phyloP scores from a whole-genome alignment of 129 eudicot species.

The Glebionis coronaria region DNA sequence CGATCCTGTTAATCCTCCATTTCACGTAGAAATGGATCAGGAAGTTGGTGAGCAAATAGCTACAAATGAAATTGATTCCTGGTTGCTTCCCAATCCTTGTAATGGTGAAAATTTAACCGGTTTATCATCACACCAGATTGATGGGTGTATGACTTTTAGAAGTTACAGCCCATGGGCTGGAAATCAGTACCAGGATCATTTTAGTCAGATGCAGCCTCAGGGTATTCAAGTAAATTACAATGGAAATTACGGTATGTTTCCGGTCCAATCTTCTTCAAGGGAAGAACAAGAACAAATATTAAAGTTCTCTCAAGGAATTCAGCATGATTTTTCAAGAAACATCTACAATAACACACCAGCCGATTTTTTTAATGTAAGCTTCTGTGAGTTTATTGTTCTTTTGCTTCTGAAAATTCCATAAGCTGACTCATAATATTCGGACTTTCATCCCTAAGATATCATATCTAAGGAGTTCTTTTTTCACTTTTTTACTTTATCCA shows the following conservation, averaged over 20 bases:
- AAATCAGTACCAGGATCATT: slow-evolving; percentile 19
- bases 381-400: not conserved
- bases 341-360: slow-evolving; percentile 4
- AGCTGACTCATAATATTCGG: slow-evolving; percentile 3
- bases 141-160: not conserved
- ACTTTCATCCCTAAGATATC: slow-evolving; percentile 7
- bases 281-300: slow-evolving; percentile 17
- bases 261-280: slow-evolving; percentile 17
- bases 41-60: slow-evolving; percentile 17
- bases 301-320: slow-evolving; percentile 12
- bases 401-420: not conserved
- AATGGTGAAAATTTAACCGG: not conserved
- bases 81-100: slow-evolving; percentile 29
- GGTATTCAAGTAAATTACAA: slow-evolving; percentile 19
- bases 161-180: not conserved
- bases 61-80: slow-evolving; percentile 24
- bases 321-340: slow-evolving; percentile 8
- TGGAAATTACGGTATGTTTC: slow-evolving; percentile 17
- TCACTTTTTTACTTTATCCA: not conserved
- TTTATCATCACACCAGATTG: not conserved
- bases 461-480: not conserved
- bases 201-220: slow-evolving; percentile 12
- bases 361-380: slow-evolving; percentile 22
- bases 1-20: slow-evolving; percentile 15
- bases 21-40: slow-evolving; percentile 15